Percentiles rank a stretch among this genome's conserved stretches.
These are phyloP conservation scores for Phytophthora syringae DNA, from an alignment of 352 stramenopile genomes.

Conservation along the genomic window DNA sequence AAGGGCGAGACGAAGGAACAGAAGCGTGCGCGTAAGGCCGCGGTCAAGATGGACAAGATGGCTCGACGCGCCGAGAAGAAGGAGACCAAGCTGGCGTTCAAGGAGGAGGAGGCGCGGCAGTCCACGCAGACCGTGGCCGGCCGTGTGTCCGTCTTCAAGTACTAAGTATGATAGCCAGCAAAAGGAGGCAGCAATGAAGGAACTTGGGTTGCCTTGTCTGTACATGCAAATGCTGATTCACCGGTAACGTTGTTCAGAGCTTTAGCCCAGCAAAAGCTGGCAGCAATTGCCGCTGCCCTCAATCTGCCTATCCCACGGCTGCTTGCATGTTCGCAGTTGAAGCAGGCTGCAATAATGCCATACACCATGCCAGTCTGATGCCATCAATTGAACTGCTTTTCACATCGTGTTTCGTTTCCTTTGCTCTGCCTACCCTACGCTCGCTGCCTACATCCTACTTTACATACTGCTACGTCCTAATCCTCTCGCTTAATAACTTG, in stretches of 20 bases:
- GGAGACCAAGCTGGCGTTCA: constrained; percentile 93
- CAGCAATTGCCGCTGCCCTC: constrained; percentile 2
- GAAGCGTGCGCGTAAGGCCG: constrained; percentile 92
- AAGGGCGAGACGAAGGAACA: constrained; percentile 92
- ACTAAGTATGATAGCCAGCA: constrained; percentile 41
- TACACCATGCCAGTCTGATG: background rate
- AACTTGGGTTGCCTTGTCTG: constrained; percentile 3
- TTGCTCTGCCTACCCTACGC: constrained; percentile 17
- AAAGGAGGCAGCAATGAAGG: constrained; percentile 13
- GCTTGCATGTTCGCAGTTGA: background rate
- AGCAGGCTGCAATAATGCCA: too few species aligned
- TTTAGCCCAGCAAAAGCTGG: background rate
- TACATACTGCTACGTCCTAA: constrained; percentile 43
- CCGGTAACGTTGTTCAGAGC: constrained; percentile 1
- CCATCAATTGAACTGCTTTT: constrained; percentile 9
- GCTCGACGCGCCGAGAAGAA: constrained; percentile 95
- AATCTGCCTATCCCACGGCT: constrained; percentile 20
- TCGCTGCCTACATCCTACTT: constrained; percentile 39
- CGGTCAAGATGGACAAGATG: constrained; percentile 93
- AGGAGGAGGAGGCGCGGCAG: constrained; percentile 91
- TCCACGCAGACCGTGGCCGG: constrained; percentile 60
- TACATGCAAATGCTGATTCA: background rate
- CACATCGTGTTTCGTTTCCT: constrained; percentile 35
- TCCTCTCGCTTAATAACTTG: constrained; percentile 40
- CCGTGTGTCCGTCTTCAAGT: constrained; percentile 80